Evolutionary conservation across 2,329 filamentous ascomycete genomes (phyloP), one percentile per base, ranked within the genome.

Genomic region (Pyrenochaeta sp.): DNA sequence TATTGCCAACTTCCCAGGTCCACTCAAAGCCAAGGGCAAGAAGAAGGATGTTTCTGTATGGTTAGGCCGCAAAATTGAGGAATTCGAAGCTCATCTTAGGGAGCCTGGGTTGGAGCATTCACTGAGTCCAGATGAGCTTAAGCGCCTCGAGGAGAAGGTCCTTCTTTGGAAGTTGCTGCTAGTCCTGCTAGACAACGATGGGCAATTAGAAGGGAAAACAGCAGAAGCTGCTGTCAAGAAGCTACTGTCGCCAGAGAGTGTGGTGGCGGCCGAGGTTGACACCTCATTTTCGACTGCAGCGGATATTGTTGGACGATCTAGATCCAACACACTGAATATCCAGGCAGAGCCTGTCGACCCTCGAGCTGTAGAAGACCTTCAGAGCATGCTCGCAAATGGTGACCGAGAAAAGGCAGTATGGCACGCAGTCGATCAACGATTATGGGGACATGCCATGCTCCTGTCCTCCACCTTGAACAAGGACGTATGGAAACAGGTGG

Each of bases 361-460:
- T 5, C 81, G 83, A 1, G 85, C 87, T 4, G 79, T 96, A 33
- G 87, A 92, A 55, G 83, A 87, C 52, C 82, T 98, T 41, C 89
- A 91, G 23, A 87, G 83, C 40, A 82, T 87, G 66, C 83, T 99
- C 4, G 81, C 96, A 7, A 81, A 85, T 49, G 95, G 96, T 9
- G 89, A 98, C 41, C 86, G 92, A 18, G 92, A 97, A 69, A 91
- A 93, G 63, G 95, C 95, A 4, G 90, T 96, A 0, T 98, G 94
- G 94, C 83, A 90, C 60, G 93, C 95, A 4, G 94, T 92, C 29
- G 95, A 99, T 74, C 92, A 93, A 74, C 87, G 93, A 43, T 81
- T 99, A 2, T 99, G 96, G 96, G 95, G 92, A 2, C 96, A 99
- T 74, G 96, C 95, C 2, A 90, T 99, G 84, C 82, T 99, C 17